phyloP scores from a whole-genome alignment of 2,329 filamentous ascomycete genomes.

The Ceratocystis cubensis region DNA sequence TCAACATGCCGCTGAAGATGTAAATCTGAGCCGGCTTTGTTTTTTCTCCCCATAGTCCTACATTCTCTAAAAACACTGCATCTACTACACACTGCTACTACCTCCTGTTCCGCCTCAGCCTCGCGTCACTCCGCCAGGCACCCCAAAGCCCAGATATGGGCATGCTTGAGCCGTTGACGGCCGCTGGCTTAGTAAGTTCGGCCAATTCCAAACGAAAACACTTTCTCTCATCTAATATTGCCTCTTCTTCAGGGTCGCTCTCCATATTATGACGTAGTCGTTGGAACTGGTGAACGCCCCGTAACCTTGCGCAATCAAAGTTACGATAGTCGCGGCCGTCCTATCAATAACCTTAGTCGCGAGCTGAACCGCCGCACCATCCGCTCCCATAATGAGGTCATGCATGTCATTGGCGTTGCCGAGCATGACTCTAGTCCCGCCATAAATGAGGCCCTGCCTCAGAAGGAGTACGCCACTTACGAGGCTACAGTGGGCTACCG shows the following conservation, averaged over 20 bases:
- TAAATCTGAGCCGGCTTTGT: background rate
- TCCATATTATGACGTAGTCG: slow-evolving; percentile 46
- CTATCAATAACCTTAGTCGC: slow-evolving; percentile 43
- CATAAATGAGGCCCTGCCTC: slow-evolving; percentile 32
- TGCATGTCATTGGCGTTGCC: slow-evolving; percentile 50
- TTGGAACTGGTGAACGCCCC: slow-evolving; percentile 36
- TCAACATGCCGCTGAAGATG: background rate
- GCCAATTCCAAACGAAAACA: background rate
- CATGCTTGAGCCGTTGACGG: slow-evolving; percentile 43
- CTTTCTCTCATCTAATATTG: background rate
- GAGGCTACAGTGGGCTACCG: slow-evolving; percentile 37
- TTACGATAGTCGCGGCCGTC: slow-evolving; percentile 44
- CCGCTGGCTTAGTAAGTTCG: slow-evolving; percentile 40
- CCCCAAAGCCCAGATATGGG: slow-evolving; percentile 33
- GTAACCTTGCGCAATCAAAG: slow-evolving; percentile 34
- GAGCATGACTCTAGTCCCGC: slow-evolving; percentile 40
- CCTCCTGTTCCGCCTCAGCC: background rate
- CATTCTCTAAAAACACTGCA: no score
- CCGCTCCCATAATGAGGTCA: slow-evolving; percentile 50
- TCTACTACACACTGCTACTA: background rate
- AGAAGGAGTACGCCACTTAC: slow-evolving; percentile 32
- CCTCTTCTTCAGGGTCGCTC: slow-evolving; percentile 39
- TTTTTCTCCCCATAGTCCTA: background rate
- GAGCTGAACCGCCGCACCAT: slow-evolving; percentile 45
- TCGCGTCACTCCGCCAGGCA: background rate